Evolutionary conservation across 768 basidiomycete genomes (phyloP).

Genomic region (Leucocoprinus leucothites): DNA sequence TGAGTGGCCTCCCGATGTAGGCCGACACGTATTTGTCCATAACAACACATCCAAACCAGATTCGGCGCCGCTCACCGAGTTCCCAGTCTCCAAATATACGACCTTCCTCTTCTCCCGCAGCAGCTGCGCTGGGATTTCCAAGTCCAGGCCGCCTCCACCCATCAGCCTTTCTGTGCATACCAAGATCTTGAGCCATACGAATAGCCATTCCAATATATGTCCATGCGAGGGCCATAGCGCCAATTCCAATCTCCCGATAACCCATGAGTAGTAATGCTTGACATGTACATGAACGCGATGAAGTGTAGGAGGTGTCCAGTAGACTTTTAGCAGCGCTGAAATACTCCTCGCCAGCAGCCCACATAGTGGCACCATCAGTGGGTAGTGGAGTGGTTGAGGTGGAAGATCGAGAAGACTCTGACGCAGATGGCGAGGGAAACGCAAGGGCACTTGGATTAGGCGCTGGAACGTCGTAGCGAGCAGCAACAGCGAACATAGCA

Average conservation of each 20-base stretch:
- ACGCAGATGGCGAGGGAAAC: neutral
- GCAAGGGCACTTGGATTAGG: neutral
- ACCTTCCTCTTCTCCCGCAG: slow-evolving; percentile 17
- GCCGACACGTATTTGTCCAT: slow-evolving; percentile 80
- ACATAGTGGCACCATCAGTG: slow-evolving; percentile 58
- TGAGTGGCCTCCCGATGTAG: slow-evolving; percentile 75
- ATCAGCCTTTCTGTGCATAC: slow-evolving; percentile 79
- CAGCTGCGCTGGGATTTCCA: slow-evolving; percentile 25
- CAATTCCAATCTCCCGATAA: slow-evolving; percentile 84
- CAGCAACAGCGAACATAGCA: slow-evolving; percentile 81
- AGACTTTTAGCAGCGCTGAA: slow-evolving; percentile 63
- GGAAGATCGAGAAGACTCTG: neutral
- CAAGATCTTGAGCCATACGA: slow-evolving; percentile 89
- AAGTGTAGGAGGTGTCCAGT: slow-evolving; percentile 64
- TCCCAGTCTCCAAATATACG: slow-evolving; percentile 57
- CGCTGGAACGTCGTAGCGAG: slow-evolving; percentile 52
- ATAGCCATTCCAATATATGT: slow-evolving; percentile 84
- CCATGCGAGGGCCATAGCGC: slow-evolving; percentile 89
- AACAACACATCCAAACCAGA: slow-evolving; percentile 78
- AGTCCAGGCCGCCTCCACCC: slow-evolving; percentile 65
- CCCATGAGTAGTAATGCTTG: slow-evolving; percentile 80
- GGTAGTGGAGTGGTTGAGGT: slow-evolving; percentile 30
- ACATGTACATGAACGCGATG: slow-evolving; percentile 70
- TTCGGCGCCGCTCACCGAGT: slow-evolving; percentile 65
- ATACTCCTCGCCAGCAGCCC: slow-evolving; percentile 76